These are phyloP conservation scores for Phytophthora sojae DNA, from an alignment of 352 stramenopile species.

Conservation along the genomic window DNA sequence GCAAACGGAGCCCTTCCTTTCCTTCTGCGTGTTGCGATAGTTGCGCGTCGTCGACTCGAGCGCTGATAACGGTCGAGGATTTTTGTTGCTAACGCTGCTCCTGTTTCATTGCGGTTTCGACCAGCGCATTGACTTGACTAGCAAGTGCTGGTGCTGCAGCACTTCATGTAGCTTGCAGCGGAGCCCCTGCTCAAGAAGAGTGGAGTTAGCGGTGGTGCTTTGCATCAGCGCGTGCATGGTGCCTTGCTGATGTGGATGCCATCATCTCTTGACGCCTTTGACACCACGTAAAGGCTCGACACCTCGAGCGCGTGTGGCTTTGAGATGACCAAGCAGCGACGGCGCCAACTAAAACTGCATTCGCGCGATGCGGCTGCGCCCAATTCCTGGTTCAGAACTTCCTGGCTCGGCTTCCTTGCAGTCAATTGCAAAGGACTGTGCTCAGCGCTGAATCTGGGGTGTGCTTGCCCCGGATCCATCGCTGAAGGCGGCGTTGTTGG, in stretches of 20 bases:
- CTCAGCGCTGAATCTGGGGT: slow-evolving; percentile 16
- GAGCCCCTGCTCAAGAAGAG: no score
- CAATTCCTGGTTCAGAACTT: slow-evolving; percentile 17
- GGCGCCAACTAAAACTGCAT: slow-evolving; percentile 13
- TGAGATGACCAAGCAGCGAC: slow-evolving; percentile 17
- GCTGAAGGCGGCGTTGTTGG: not conserved
- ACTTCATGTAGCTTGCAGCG: not conserved
- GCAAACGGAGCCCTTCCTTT: slow-evolving; percentile 6
- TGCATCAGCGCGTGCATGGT: not conserved
- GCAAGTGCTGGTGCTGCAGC: not conserved
- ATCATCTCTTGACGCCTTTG: not conserved
- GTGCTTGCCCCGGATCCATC: slow-evolving; percentile 8
- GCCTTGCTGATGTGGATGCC: slow-evolving; percentile 6
- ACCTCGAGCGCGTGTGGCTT: slow-evolving; percentile 8
- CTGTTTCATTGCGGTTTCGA: not conserved
- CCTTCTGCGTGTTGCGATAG: not conserved
- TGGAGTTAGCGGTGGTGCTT: no score
- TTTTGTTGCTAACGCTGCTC: slow-evolving; percentile 13
- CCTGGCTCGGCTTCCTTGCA: not conserved
- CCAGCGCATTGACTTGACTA: not conserved
- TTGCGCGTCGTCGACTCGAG: slow-evolving; percentile 5
- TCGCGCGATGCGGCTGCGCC: slow-evolving; percentile 12
- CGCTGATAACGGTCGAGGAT: slow-evolving; percentile 21
- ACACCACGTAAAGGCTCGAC: slow-evolving; percentile 22
- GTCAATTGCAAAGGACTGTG: not conserved